Evolutionary conservation across 2,329 filamentous ascomycete species (phyloP).

Genomic region (Cadophora sp.): DNA sequence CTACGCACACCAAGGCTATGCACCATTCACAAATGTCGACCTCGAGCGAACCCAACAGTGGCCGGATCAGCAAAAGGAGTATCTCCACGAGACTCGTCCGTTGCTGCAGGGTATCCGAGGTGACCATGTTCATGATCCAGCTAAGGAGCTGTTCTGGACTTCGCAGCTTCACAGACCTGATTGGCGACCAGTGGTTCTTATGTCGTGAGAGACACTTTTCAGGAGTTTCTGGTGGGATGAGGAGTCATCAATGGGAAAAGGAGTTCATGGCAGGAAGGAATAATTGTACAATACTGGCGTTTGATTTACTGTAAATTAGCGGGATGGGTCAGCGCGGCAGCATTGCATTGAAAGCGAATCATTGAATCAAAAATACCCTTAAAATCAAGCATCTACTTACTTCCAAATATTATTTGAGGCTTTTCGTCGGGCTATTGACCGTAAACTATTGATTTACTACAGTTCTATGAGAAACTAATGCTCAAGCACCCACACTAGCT

Average conservation of each 20-base stretch:
- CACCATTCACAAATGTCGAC: conserved; percentile 22
- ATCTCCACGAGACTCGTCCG: conserved; percentile 16
- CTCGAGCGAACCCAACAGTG: conserved; percentile 22
- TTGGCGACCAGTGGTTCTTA: conserved; percentile 26
- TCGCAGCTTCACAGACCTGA: conserved; percentile 18
- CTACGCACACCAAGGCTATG: conserved; percentile 28
- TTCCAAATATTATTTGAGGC: neutral
- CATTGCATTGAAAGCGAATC: neutral
- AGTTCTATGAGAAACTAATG: no score
- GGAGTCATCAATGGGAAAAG: no score
- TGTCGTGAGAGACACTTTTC: neutral
- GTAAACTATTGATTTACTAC: no score
- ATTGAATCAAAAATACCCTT: neutral
- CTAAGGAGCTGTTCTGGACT: conserved; percentile 29
- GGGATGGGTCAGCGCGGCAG: neutral
- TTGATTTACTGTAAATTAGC: neutral
- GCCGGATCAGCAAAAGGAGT: conserved; percentile 13
- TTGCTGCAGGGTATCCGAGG: conserved; percentile 17
- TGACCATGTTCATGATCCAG: conserved; percentile 24
- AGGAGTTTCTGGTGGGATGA: neutral
- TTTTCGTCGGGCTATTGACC: no score
- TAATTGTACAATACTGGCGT: neutral
- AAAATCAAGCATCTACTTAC: neutral
- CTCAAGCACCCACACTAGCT: no score
- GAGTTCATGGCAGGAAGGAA: neutral